These are phyloP conservation scores for Rutstroemia sp. DNA, from an alignment of 2,329 filamentous ascomycete species.

Conservation along the genomic window DNA sequence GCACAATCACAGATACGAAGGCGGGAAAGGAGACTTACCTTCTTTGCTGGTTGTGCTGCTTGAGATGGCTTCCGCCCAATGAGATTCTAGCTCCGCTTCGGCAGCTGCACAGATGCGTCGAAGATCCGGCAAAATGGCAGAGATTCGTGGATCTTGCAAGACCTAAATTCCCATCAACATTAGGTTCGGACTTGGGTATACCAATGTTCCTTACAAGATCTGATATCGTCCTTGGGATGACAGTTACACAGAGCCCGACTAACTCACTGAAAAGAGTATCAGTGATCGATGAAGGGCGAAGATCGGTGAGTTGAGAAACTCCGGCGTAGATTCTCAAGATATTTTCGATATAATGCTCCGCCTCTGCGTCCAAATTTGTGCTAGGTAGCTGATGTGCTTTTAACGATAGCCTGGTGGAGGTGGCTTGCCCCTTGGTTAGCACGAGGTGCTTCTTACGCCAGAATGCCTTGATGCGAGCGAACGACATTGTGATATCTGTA, in stretches of 20 bases:
- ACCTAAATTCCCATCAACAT: conserved; percentile 23
- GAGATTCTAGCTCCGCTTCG: conserved; percentile 38
- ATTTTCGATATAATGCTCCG: conserved; percentile 2
- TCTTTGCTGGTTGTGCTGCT: conserved; percentile 8
- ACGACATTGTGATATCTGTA: no score
- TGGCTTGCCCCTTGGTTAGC: neutral
- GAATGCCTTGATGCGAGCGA: neutral
- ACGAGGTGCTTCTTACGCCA: neutral
- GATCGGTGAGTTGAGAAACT: conserved; percentile 9
- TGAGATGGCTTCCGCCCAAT: conserved; percentile 36
- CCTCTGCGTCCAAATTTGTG: neutral
- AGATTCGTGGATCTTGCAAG: conserved; percentile 28
- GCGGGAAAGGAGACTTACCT: conserved; percentile 9
- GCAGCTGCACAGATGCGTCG: conserved; percentile 36
- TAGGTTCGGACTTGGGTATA: neutral
- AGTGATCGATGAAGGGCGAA: conserved; percentile 29
- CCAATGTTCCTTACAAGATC: neutral
- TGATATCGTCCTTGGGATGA: neutral
- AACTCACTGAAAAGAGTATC: conserved; percentile 32
- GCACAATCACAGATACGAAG: neutral
- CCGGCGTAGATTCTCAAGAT: conserved; percentile 5
- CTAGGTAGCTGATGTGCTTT: neutral
- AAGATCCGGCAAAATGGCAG: conserved; percentile 32
- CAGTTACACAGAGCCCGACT: conserved; percentile 30
- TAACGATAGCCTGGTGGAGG: neutral